Evolutionary conservation across 1,284 basidiomycete species (phyloP).

Genomic region (Fistulinella cinereoalba): DNA sequence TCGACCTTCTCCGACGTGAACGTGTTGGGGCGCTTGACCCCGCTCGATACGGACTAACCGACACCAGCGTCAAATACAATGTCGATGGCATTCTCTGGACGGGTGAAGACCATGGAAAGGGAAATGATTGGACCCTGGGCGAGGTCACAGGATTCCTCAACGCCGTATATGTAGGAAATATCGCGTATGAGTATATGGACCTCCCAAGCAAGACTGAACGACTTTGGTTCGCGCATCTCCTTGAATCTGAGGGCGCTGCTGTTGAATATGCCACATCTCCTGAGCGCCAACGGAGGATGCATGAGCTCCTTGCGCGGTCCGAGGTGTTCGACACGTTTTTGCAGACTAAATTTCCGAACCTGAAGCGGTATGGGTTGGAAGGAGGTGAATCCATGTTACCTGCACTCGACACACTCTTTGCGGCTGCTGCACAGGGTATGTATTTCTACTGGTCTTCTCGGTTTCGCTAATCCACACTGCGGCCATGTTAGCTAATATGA

Average conservation of each 20-base stretch:
- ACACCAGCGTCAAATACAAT: slow-evolving; percentile 56
- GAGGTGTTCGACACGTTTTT: slow-evolving; percentile 83
- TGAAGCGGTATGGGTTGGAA: slow-evolving; percentile 84
- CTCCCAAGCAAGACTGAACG: slow-evolving; percentile 77
- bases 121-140: slow-evolving; percentile 58
- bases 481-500: slow-evolving; percentile 52
- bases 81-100: slow-evolving; percentile 83
- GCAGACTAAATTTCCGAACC: slow-evolving; percentile 77
- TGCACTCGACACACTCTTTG: slow-evolving; percentile 75
- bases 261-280: background rate
- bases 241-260: slow-evolving; percentile 57
- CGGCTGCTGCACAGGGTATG: slow-evolving; percentile 59
- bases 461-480: slow-evolving; percentile 1
- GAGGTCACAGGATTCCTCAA: slow-evolving; percentile 71
- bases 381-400: slow-evolving; percentile 90
- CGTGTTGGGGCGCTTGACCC: slow-evolving; percentile 81
- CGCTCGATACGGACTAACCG: slow-evolving; percentile 68
- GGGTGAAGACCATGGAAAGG: slow-evolving; percentile 42
- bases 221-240: slow-evolving; percentile 80
- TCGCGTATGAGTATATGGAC: slow-evolving; percentile 91
- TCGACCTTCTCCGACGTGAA: slow-evolving; percentile 82
- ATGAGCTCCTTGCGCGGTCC: slow-evolving; percentile 66
- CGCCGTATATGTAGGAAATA: slow-evolving; percentile 72
- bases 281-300: slow-evolving; percentile 53
- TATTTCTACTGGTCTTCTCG: background rate